Conservation (phyloP, 257 asterid species). For the Nicotiana paniculata region DNA sequence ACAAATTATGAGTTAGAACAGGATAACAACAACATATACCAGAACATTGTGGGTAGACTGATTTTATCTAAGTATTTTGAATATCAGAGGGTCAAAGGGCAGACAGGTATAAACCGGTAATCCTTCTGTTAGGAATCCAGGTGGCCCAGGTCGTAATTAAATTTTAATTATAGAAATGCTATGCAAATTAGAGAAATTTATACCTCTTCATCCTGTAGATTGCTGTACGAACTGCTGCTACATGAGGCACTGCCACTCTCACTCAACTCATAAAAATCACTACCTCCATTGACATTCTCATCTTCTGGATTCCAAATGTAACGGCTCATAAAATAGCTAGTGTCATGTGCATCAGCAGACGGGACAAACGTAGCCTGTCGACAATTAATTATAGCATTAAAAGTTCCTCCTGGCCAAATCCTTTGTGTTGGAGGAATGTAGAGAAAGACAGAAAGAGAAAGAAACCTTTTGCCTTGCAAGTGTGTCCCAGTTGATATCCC, state of each 20-base stretch:
- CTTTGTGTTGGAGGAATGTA: neutral
- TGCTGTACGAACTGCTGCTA: conserved; percentile 72
- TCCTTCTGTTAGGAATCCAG: neutral
- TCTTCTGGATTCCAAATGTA: conserved; percentile 91
- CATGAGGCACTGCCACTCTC: conserved; percentile 69
- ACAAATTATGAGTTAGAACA: neutral
- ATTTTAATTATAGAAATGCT: neutral
- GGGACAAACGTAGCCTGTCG: conserved; percentile 90
- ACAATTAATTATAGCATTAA: conserved; percentile 13
- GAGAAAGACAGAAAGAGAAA: conserved; percentile 4
- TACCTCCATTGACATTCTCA: conserved; percentile 59
- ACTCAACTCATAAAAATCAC: conserved; percentile 71
- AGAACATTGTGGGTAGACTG: neutral
- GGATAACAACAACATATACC: neutral
- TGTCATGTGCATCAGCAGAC: conserved; percentile 71
- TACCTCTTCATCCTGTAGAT: conserved; percentile 81
- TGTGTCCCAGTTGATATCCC: conserved; percentile 80
- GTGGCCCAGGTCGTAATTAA: neutral
- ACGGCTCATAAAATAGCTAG: conserved; percentile 97
- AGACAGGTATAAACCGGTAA: neutral
- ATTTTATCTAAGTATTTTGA: neutral
- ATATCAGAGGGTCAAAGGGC: neutral
- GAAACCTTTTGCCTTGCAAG: conserved; percentile 91
- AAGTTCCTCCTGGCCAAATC: conserved; percentile 3
- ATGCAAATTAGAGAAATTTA: conserved; percentile 5